These are phyloP conservation scores for Candida sp. DNA, from an alignment of 1,139 yeast genomes.

Conservation along the genomic window DNA sequence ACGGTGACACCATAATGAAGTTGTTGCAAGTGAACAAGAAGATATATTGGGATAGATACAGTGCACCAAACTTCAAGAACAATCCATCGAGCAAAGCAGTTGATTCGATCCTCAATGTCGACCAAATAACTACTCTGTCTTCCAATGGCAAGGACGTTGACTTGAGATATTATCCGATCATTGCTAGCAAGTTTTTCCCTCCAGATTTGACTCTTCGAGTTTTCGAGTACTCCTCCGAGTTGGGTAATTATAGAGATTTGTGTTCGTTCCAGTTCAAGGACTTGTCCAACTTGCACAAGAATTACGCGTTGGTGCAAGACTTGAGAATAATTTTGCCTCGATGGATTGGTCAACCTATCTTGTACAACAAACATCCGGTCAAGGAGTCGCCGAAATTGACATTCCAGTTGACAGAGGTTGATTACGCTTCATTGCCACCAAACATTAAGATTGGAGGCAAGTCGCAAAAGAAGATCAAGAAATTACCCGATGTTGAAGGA, in stretches of 20 bases:
- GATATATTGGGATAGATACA: constrained; percentile 33
- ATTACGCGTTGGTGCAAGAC: constrained; percentile 36
- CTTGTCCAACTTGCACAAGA: constrained; percentile 25
- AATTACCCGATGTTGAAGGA: constrained; percentile 52
- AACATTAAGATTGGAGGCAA: constrained; percentile 43
- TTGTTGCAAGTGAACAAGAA: constrained; percentile 34
- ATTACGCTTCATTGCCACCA: constrained; percentile 36
- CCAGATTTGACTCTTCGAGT: constrained; percentile 51
- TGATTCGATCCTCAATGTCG: constrained; percentile 36
- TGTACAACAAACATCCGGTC: constrained; percentile 60
- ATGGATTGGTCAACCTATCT: constrained; percentile 79
- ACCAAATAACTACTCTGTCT: constrained; percentile 27
- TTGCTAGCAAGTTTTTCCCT: constrained; percentile 40
- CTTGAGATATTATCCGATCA: constrained; percentile 33
- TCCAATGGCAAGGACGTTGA: constrained; percentile 20
- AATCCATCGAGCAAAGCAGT: constrained; percentile 17
- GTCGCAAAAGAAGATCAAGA: constrained; percentile 41
- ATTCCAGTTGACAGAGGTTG: constrained; percentile 59
- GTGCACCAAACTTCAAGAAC: constrained; percentile 16
- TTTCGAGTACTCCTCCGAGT: constrained; percentile 55
- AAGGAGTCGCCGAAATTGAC: constrained; percentile 75
- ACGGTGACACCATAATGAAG: constrained; percentile 35
- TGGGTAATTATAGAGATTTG: constrained; percentile 63
- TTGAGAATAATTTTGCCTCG: constrained; percentile 67
- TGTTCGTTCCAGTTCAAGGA: constrained; percentile 54